Evolutionary conservation across 2,329 filamentous ascomycete genomes (phyloP), one percentile per base, ranked within the genome.

Genomic region (Neonectria coccinea): DNA sequence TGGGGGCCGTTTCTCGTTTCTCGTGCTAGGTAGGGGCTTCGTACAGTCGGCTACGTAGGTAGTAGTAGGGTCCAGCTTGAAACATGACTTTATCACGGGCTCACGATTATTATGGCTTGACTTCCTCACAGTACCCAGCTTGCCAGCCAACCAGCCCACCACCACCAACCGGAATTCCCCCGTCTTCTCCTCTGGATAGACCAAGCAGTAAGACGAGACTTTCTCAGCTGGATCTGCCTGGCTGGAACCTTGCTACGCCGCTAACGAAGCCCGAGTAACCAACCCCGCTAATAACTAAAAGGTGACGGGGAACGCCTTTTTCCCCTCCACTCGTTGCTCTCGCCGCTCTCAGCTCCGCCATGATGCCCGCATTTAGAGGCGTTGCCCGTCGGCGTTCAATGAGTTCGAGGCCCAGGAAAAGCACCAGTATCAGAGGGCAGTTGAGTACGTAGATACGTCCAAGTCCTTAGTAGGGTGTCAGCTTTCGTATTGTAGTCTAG

Each of bases 291-390:
- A 42, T 14, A 53, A 42, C 52, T 33, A 62, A 55, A 47, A 53
- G 47, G 36, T 59, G 56, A 51, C 47, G 16, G 45, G 47, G 25
- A 20, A 31, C 27, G 47, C 48, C 47, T 54, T 36, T 36, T 29
- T 2, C 33, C 48, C 55, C 42, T 56, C 41, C 50, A 42, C 42
- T 48, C 20, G 20, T 20, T 41, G 42, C 59, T 29, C 41, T 54
- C 57, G 31, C 41, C 47, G 29, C 27, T 39, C 54, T 61, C 57
- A 64, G 52, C 62, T 59, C 48, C 41, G 56, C 51, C 50, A 41
- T 41, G 11, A 42, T 50, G 12, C 22, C 36, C 20, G 48, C 48
- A 33, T 51, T 33, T 33, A 9, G 48, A 33, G n/a, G 27, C 29
- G 10, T 20, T 14, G 48, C 36, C 27, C 48, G 29, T 8, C n/a